phyloP scores from a whole-genome alignment of 768 basidiomycete species.

The Sutorius australiensis region DNA sequence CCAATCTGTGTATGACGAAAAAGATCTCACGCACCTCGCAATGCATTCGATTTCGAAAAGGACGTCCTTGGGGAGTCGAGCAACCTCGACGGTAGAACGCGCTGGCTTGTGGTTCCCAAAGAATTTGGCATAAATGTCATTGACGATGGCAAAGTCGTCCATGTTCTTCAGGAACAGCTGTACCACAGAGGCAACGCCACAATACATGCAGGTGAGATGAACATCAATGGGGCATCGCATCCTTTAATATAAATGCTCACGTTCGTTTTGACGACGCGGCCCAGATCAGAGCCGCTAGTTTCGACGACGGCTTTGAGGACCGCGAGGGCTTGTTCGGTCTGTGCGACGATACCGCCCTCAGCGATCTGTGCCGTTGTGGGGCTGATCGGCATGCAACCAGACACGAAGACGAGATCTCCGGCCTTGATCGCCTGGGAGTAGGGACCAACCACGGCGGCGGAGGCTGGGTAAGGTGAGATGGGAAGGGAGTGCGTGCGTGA shows the following conservation, averaged over 20 bases:
- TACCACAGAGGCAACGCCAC: not conserved
- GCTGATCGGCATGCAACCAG: slow-evolving; percentile 84
- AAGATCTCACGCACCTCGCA: slow-evolving; percentile 51
- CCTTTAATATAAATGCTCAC: slow-evolving; percentile 45
- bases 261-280: slow-evolving; percentile 88
- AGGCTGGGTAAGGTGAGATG: slow-evolving; percentile 42
- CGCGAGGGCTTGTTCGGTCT: slow-evolving; percentile 79
- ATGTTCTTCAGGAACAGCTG: slow-evolving; percentile 92
- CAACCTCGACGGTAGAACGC: slow-evolving; percentile 86
- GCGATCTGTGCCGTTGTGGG: slow-evolving; percentile 55
- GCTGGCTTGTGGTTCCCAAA: slow-evolving; percentile 94
- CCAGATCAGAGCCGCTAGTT: slow-evolving; percentile 72
- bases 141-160: slow-evolving; percentile 84
- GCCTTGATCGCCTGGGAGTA: slow-evolving; percentile 86
- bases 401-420: slow-evolving; percentile 82
- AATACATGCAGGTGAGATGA: not conserved
- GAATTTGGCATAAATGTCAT: slow-evolving; percentile 75
- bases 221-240: not conserved
- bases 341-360: slow-evolving; percentile 22
- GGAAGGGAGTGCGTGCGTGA: not conserved
- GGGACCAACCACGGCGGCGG: slow-evolving; percentile 78
- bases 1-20: not conserved
- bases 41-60: slow-evolving; percentile 91
- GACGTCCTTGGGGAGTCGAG: slow-evolving; percentile 85
- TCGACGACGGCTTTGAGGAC: slow-evolving; percentile 84